Base-by-base conservation (phyloP, 1,284 basidiomycete genomes). In the Bondarzewia mesenterica region DNA sequence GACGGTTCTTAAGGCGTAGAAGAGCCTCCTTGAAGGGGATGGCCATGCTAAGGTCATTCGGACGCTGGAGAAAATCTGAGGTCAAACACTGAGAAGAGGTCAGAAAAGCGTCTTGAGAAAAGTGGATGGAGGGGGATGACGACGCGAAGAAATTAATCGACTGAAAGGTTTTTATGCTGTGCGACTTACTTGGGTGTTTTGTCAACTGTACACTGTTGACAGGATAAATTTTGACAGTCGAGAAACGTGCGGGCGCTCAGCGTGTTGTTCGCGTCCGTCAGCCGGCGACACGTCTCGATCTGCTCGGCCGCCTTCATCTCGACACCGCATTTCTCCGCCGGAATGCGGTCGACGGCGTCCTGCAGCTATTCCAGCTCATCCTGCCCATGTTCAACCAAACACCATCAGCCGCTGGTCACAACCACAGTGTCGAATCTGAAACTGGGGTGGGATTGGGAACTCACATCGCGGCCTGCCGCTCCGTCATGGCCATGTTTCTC, bases 1-100 rank as follows among this genome's bases (percentile, higher is more conserved):
- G 74, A 53, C 80, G 74, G 64, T 97, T 94, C 62, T 94, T 90
- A 43, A 96, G 82, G 47, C 85, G 77, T 47, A 78, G 67, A 55
- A 90, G 78, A 36, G 89, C 90, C 52, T 89, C 84, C 58, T 78
- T 78, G 72, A 87, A 84, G 36, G 85, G 71, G 57, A 87, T 76
- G 37, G 80, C 68, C 68, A 69, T 69, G 48, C 58, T 56, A 36
- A 56, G 42, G 45, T n/a, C n/a, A n/a, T n/a, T 59, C 51, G 38
- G 63, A 55, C 69, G 73, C 72, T 75, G 46, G 52, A 49, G 29
- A 39, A 46, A 32, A n/a, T 32, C 10, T 10, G 10, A 32, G 29
- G n/a, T n/a, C n/a, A 32, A n/a, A 32, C 29, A 32, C 29, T 32
- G 6, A 32, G 29, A 38, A 40, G 18, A 25, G 20, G 22, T 12